phyloP scores from a whole-genome alignment of 306 rosid genomes.

The Morella rubra region DNA sequence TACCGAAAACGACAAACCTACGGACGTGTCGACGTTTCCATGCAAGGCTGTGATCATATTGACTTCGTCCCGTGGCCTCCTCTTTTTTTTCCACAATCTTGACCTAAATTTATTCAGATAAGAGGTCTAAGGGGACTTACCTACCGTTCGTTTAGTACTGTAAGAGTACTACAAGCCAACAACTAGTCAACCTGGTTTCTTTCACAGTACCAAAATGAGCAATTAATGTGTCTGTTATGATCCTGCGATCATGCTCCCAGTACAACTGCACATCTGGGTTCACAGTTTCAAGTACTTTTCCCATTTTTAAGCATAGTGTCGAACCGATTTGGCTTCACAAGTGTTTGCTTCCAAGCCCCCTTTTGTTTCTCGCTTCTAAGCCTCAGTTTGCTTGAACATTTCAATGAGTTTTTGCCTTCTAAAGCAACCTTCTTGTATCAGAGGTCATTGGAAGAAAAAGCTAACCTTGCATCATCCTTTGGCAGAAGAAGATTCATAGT shows the following conservation, averaged over 20 bases:
- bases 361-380: constrained; percentile 15
- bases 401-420: neutral
- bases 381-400: neutral
- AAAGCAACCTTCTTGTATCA: neutral
- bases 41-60: neutral
- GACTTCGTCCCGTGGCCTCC: neutral
- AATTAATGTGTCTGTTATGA: neutral
- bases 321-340: neutral
- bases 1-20: neutral
- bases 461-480: neutral
- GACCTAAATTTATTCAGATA: neutral
- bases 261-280: no score
- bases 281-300: neutral
- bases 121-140: constrained; percentile 3
- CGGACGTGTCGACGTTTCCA: neutral
- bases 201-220: neutral
- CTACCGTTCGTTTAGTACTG: constrained; percentile 17
- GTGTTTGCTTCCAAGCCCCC: constrained; percentile 17
- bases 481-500: neutral
- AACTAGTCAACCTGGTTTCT: neutral
- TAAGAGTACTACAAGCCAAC: constrained; percentile 11
- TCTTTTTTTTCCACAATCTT: neutral
- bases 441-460: constrained; percentile 14
- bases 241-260: neutral
- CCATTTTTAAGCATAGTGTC: neutral